Evolutionary conservation across 2,329 filamentous ascomycete species (phyloP), one percentile per base, ranked within the genome.

Genomic region (Chrysoporthe cubensis): DNA sequence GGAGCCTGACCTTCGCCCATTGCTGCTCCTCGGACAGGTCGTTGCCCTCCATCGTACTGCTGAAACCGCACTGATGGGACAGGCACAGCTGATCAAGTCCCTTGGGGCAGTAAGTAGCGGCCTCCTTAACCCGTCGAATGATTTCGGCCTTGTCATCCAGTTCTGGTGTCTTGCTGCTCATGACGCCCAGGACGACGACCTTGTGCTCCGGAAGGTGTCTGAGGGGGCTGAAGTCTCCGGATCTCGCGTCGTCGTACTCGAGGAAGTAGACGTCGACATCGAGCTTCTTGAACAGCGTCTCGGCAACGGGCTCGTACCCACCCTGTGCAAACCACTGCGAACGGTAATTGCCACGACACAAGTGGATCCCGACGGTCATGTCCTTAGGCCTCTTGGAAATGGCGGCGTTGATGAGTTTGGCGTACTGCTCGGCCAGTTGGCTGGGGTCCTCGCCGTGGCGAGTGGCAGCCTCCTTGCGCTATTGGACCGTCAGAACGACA

Each of bases 31-130:
- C 82, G 13, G 76, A 82, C 71, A 88, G 76, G 69, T 86, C 82
- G 69, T 87, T 87, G 48, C 85, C 85, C 76, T 88, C 85, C 66
- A 81, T 81, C 6, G 84, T 87, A n/a, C 80, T 83, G 72, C 80
- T 83, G 73, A 87, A 87, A 4, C 85, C 85, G 72, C 85, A 88
- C 77, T 88, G 85, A 73, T 87, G 85, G 71, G 82, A 85, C 69
- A 87, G 73, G 74, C 83, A 85, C 68, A 87, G 76, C 80, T 87
- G 85, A 63, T 85, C 81, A 8, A 87, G 76, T 0, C 85, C 85
- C 62, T 77, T 76, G n/a, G 83, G 82, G 72, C 83, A 84, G 72
- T 81, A 81, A 63, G 77, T 73, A 4, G 79, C 81, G 26, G 82
- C 82, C 75, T 83, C 81, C n/a, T 78, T 75, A 64, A 84, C 68